These are phyloP conservation scores for Forsythia viridissima DNA, from an alignment of 257 asterid genomes.

Conservation along the genomic window DNA sequence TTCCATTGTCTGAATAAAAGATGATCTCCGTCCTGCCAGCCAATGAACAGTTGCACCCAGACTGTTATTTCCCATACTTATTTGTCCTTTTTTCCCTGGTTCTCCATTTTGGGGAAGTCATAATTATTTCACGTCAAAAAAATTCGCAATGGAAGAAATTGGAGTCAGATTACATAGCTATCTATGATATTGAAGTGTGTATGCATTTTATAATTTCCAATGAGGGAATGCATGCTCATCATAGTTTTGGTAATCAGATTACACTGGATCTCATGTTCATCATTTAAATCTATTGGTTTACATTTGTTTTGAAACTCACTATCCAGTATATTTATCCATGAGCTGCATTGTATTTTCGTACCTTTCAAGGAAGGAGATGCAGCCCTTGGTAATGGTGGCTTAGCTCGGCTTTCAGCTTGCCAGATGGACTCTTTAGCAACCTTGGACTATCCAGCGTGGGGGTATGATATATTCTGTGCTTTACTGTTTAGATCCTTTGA, in stretches of 20 bases:
- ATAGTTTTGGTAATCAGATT: background rate
- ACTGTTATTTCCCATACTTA: background rate
- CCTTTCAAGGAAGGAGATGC: conserved; percentile 53
- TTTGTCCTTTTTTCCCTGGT: background rate
- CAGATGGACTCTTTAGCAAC: conserved; percentile 61
- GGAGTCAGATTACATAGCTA: background rate
- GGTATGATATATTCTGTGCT: conserved; percentile 29
- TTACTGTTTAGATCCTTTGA: background rate
- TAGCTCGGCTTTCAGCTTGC: conserved; percentile 58
- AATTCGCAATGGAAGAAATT: background rate
- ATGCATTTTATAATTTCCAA: background rate
- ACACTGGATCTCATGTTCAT: background rate
- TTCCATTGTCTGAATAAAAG: background rate
- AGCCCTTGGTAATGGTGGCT: conserved; percentile 59
- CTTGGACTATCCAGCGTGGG: conserved; percentile 54
- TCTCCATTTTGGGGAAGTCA: background rate
- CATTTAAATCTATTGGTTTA: conserved; percentile 4
- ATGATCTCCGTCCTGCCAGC: background rate
- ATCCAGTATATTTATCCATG: background rate
- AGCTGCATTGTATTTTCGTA: conserved; percentile 1
- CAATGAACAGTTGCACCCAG: background rate
- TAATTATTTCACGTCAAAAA: background rate
- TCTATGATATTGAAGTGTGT: background rate
- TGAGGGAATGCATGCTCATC: background rate
- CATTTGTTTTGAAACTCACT: background rate